These are phyloP conservation scores for Stipa capillata DNA, from an alignment of 176 grass and related monocot species.

Conservation along the genomic window DNA sequence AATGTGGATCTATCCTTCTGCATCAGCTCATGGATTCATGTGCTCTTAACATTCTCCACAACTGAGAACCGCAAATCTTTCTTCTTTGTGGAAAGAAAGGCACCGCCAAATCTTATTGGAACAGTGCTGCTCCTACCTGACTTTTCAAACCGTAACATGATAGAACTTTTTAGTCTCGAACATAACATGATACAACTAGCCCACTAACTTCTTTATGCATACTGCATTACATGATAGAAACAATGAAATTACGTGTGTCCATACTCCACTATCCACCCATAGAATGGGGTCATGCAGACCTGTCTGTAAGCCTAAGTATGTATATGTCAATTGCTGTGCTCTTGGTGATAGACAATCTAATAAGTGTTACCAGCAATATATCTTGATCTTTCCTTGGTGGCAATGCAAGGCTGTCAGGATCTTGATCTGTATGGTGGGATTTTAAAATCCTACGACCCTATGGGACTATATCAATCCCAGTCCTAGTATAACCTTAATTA, in stretches of 20 bases:
- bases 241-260: neutral
- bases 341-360: neutral
- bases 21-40: slow-evolving; percentile 15
- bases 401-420: neutral
- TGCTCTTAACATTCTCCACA: no score
- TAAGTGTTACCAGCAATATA: neutral
- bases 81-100: neutral
- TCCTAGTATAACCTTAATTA: neutral
- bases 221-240: neutral
- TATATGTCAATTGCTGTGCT: neutral
- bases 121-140: neutral
- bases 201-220: neutral
- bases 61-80: neutral
- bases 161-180: no score
- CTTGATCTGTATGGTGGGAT: neutral
- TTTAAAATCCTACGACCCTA: neutral
- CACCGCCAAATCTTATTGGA: neutral
- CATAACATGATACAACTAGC: no score
- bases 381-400: neutral
- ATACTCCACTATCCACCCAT: neutral
- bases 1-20: slow-evolving; percentile 20
- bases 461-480: neutral
- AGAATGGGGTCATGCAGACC: neutral
- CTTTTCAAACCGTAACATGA: neutral
- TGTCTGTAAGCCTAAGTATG: neutral